Evolutionary conservation across 2,329 filamentous ascomycete genomes (phyloP).

Genomic region (Ceratocystis diversiconidia): DNA sequence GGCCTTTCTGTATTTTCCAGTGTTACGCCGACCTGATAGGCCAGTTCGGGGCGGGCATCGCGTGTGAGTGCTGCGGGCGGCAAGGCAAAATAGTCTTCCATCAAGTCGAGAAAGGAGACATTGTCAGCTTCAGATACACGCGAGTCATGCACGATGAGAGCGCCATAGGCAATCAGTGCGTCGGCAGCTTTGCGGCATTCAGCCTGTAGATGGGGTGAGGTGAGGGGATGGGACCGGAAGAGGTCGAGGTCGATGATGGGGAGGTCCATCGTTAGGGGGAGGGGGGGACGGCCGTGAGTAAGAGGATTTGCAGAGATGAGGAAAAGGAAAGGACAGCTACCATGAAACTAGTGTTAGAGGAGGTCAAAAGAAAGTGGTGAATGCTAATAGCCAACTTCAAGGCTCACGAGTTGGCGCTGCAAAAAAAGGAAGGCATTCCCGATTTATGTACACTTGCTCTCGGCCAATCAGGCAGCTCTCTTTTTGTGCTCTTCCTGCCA

Average conservation of each 20-base stretch:
- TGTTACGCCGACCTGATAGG: constrained; percentile 48
- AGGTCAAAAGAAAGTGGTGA: no score
- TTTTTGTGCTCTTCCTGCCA: not conserved
- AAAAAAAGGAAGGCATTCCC: not conserved
- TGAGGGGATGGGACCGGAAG: constrained; percentile 33
- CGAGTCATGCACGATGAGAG: constrained; percentile 45
- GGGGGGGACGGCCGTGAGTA: not conserved
- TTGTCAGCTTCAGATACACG: constrained; percentile 43
- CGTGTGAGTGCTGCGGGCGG: constrained; percentile 31
- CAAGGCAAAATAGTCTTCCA: constrained; percentile 52
- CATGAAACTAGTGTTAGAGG: no score
- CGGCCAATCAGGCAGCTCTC: not conserved
- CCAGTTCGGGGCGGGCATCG: constrained; percentile 43
- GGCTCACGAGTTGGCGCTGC: not conserved
- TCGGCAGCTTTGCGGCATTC: constrained; percentile 41
- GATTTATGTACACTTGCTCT: not conserved
- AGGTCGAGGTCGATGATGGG: constrained; percentile 46
- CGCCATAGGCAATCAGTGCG: constrained; percentile 45
- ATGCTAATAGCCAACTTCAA: not conserved
- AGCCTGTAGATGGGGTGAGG: constrained; percentile 31
- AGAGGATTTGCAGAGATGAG: no score
- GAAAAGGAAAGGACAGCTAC: no score
- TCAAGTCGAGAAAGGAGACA: constrained; percentile 42
- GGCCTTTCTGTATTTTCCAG: constrained; percentile 50
- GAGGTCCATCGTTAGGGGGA: constrained; percentile 36